phyloP scores from a whole-genome alignment of 805 yeast genomes.

The Kluyveromyces lactis region DNA sequence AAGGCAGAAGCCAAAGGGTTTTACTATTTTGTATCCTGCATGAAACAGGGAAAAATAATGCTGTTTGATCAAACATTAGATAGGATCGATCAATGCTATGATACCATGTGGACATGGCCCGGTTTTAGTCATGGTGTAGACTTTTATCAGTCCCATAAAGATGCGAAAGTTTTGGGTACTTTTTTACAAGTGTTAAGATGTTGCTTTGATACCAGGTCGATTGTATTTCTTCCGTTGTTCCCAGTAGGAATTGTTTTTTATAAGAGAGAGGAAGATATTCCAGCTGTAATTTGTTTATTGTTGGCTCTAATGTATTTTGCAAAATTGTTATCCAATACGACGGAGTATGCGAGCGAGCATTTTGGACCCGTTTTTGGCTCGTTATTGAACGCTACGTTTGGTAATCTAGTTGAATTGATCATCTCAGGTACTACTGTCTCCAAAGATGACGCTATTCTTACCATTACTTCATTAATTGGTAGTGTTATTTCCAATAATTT shows the following conservation, averaged over 20 bases:
- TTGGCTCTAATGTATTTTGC: constrained; percentile 1
- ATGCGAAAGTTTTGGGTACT: background rate
- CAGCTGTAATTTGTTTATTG: background rate
- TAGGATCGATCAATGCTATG: background rate
- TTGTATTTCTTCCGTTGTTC: background rate
- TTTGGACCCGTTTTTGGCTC: background rate
- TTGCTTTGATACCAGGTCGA: background rate
- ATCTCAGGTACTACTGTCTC: background rate
- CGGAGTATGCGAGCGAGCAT: background rate
- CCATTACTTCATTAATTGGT: background rate
- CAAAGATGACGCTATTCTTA: background rate
- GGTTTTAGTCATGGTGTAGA: background rate
- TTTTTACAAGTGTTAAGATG: background rate
- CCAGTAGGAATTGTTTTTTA: background rate
- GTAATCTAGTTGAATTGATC: background rate
- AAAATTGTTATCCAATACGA: background rate
- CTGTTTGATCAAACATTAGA: background rate
- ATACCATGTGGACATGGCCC: background rate
- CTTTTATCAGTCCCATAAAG: background rate
- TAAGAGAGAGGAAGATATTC: background rate
- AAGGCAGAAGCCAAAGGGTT: background rate
- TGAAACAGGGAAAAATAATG: background rate
- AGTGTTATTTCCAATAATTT: background rate
- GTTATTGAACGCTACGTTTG: background rate
- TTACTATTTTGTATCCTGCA: background rate